phyloP scores from a whole-genome alignment of 768 basidiomycete genomes.

The Dioszegia aurantiaca region DNA sequence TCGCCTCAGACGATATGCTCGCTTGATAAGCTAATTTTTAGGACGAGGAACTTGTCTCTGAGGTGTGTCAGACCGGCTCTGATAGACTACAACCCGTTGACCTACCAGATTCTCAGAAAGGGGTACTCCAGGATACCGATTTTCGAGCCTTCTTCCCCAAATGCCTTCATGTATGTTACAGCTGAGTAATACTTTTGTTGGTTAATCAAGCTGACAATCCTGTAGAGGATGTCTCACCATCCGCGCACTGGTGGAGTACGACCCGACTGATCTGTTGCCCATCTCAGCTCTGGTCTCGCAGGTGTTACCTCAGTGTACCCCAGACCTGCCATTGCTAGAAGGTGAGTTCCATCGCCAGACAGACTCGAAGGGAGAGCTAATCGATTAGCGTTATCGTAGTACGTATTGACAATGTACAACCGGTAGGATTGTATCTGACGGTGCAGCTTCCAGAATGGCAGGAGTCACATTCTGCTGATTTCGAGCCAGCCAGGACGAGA shows the following conservation, averaged over 20 bases:
- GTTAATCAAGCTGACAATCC: neutral
- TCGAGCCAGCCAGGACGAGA: conserved; percentile 32
- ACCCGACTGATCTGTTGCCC: conserved; percentile 36
- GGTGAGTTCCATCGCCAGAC: conserved; percentile 17
- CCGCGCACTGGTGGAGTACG: conserved; percentile 40
- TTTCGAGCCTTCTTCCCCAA: conserved; percentile 37
- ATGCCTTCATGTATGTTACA: conserved; percentile 43
- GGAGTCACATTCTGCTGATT: conserved; percentile 47
- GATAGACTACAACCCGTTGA: no score
- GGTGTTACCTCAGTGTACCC: conserved; percentile 43
- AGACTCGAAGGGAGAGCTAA: neutral
- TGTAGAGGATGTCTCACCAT: conserved; percentile 33
- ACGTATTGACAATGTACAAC: conserved; percentile 4
- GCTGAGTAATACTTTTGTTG: no score
- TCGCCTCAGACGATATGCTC: neutral
- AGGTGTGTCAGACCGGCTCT: no score
- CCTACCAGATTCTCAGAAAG: conserved; percentile 36
- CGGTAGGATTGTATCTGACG: neutral
- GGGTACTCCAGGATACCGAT: conserved; percentile 47
- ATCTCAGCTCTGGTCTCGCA: conserved; percentile 33
- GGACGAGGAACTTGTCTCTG: conserved; percentile 31
- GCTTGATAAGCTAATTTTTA: conserved; percentile 7
- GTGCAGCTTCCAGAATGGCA: conserved; percentile 43
- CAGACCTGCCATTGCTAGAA: conserved; percentile 36
- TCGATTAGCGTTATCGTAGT: conserved; percentile 38